These are phyloP conservation scores for Shiraia sp. DNA, from an alignment of 2,329 filamentous ascomycete genomes.

Conservation along the genomic window DNA sequence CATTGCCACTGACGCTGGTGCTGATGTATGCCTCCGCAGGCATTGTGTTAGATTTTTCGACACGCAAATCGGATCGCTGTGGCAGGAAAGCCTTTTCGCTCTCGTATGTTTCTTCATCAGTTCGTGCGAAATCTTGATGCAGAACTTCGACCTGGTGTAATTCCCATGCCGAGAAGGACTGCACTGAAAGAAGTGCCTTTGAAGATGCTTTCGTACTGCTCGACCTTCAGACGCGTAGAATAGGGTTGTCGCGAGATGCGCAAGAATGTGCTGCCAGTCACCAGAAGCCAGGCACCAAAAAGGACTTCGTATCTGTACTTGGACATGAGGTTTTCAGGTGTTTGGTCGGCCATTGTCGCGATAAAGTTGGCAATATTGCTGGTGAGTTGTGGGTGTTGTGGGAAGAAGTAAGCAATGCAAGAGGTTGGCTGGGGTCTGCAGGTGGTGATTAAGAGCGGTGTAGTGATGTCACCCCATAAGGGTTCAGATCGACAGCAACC, in stretches of 20 bases:
- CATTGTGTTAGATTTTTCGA: too few species aligned
- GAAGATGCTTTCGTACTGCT: constrained; percentile 45
- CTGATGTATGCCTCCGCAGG: too few species aligned
- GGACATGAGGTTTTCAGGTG: constrained; percentile 17
- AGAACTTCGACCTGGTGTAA: constrained; percentile 22
- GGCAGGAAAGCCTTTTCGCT: not conserved
- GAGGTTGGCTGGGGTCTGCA: not conserved
- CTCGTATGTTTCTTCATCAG: constrained; percentile 1
- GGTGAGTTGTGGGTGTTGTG: not conserved
- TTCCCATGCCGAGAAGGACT: constrained; percentile 29
- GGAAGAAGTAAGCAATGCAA: not conserved
- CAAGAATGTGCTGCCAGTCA: constrained; percentile 39
- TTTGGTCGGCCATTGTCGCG: constrained; percentile 17
- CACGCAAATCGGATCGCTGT: too few species aligned
- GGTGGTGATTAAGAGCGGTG: too few species aligned
- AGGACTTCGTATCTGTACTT: constrained; percentile 39
- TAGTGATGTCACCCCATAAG: too few species aligned
- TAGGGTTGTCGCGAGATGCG: constrained; percentile 42
- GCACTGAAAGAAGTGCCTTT: constrained; percentile 39
- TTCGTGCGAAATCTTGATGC: constrained; percentile 19
- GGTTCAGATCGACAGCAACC: too few species aligned
- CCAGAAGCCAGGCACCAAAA: constrained; percentile 29
- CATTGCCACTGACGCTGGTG: too few species aligned
- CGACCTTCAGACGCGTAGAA: constrained; percentile 35
- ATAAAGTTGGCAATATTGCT: not conserved